Base-by-base conservation (phyloP, 2,329 filamentous ascomycete species). In the Fusarium denticulatum region DNA sequence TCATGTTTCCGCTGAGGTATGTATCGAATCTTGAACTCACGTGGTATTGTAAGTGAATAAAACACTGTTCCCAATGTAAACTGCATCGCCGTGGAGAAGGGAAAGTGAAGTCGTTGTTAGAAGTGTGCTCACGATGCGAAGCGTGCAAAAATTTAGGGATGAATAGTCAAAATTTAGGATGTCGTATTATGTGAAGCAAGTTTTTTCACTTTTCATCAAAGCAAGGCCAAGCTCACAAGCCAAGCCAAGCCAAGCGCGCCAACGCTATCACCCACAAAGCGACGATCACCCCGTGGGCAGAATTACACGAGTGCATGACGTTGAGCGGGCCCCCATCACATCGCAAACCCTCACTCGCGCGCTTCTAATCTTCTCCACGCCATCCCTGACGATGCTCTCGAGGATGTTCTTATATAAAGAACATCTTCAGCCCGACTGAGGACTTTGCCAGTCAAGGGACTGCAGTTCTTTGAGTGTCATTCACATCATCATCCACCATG, bases 291-390 rank as follows among this genome's bases (percentile, higher is more conserved):
- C 40, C 71, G 59, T 58, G 65, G 65, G 65, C 56, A 68, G 55
- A 36, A 49, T 47, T 64, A 22, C 55, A 53, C 64, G 45, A 62
- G 46, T 67, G 70, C 60, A 76, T 78, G 75, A 76, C 76, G 76
- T 72, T 60, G 55, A 60, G 52, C 40, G 49, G 58, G 45, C 74
- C 76, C 13, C 76, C 70, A 64, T 52, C 59, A 77, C 74, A 66
- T 34, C 56, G 28, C 20, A 53, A 59, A 39, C 45, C 47, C 62
- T 62, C 43, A 78, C 77, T 78, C 76, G 76, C 64, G 76, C 76
- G 76, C 76, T 78, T 78, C 76, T 76, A 77, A 40, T 4, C 42
- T 46, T 61, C 73, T 75, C 73, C 76, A 78, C 69, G 68, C 55
- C 30, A 58, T 46, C 68, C 62, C 63, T 64, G 62, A 58, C 24